A percentile compares a stretch with the other conserved stretches of the same genome.
Evolutionary conservation across 257 asterid species (phyloP).

Genomic region (Parsonsia alboflavescens): DNA sequence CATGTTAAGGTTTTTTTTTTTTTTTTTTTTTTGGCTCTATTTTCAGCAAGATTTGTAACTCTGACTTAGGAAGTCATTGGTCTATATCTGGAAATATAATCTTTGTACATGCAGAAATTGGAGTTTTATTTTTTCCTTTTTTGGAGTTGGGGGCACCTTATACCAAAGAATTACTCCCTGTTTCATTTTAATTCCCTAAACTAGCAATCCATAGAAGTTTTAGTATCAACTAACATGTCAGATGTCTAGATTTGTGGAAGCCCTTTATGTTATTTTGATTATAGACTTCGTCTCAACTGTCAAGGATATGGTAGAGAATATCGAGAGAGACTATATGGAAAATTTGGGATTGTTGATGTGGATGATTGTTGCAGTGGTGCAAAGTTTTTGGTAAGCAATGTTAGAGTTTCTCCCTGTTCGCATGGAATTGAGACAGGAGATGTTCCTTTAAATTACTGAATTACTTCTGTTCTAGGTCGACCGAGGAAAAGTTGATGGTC

Average conservation of each 20-base stretch:
- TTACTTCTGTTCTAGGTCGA: slow-evolving; percentile 52
- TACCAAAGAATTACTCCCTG: neutral
- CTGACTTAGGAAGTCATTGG: neutral
- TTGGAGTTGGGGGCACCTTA: neutral
- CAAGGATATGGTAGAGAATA: slow-evolving; percentile 92
- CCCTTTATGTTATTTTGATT: neutral
- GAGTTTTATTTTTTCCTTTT: too few relatives aligned
- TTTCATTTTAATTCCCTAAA: neutral
- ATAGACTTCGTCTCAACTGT: slow-evolving; percentile 15
- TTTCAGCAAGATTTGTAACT: neutral
- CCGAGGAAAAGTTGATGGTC: slow-evolving; percentile 76
- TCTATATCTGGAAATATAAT: neutral
- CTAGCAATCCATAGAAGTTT: neutral
- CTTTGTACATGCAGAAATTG: neutral
- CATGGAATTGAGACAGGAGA: slow-evolving; percentile 6
- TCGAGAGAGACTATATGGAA: slow-evolving; percentile 80
- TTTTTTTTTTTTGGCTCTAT: too few relatives aligned
- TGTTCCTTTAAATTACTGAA: slow-evolving; percentile 3
- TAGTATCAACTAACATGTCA: neutral
- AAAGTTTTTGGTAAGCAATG: slow-evolving; percentile 62
- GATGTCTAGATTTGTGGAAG: slow-evolving; percentile 4
- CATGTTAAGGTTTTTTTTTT: too few relatives aligned
- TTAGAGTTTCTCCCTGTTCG: slow-evolving; percentile 1
- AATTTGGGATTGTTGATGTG: slow-evolving; percentile 92
- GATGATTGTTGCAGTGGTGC: slow-evolving; percentile 97